Conservation (phyloP, 345 rosid genomes). For the Gossypium ekmanianum region DNA sequence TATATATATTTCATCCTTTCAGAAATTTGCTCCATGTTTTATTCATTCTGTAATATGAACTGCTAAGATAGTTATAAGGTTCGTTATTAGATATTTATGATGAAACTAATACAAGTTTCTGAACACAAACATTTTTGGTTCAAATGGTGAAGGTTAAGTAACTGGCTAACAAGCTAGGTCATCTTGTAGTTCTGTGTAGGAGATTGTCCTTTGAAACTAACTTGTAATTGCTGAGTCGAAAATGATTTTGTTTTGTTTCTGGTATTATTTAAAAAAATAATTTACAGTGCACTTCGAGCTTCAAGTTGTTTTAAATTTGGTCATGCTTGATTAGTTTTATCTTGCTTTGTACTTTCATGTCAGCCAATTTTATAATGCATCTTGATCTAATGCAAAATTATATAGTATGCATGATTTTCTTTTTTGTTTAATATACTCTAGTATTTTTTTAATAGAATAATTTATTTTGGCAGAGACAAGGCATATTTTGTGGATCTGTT, state of each 20-base stretch:
- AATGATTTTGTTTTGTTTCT: background rate
- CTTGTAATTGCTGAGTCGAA: background rate
- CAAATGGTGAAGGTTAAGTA: background rate
- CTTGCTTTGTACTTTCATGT: background rate
- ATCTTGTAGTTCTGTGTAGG: background rate
- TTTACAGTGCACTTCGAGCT: background rate
- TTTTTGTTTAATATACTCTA: background rate
- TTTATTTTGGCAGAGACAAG: background rate
- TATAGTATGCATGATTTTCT: background rate
- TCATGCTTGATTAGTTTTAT: too few relatives aligned
- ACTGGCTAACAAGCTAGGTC: background rate
- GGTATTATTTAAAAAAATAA: background rate
- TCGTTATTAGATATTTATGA: background rate
- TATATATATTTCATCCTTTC: background rate
- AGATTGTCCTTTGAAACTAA: background rate
- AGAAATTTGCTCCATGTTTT: background rate
- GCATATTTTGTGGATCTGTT: slow-evolving; percentile 93
- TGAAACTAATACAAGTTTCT: background rate
- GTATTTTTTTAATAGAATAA: background rate
- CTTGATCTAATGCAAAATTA: background rate
- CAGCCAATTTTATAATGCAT: background rate
- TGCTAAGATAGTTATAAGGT: background rate
- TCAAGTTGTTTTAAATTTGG: background rate
- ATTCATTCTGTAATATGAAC: background rate
- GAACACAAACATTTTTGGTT: background rate